Evolutionary conservation across 129 eudicot genomes (phyloP).

Genomic region (Helianthus tuberosus): DNA sequence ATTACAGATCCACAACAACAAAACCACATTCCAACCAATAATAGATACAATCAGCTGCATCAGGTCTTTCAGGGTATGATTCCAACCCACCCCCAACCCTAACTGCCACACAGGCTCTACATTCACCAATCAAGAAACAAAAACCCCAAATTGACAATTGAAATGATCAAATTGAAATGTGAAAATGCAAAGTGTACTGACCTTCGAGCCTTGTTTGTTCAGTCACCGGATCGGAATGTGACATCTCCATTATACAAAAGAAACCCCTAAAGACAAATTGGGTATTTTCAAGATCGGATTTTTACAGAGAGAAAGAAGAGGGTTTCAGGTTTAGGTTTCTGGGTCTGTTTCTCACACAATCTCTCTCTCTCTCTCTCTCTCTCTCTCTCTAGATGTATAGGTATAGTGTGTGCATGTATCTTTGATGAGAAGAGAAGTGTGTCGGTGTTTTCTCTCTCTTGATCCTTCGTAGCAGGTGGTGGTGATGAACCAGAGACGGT

Average conservation of each 20-base stretch:
- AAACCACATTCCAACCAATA: background rate
- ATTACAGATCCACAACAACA: constrained; percentile 18
- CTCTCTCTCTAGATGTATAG: too few relatives aligned
- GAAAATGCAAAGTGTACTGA: constrained; percentile 33
- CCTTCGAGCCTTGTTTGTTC: constrained; percentile 83
- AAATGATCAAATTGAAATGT: constrained; percentile 22
- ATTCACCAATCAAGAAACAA: constrained; percentile 35
- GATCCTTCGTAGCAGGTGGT: too few relatives aligned
- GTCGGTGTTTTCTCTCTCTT: too few relatives aligned
- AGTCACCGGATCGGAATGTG: constrained; percentile 65
- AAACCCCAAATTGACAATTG: constrained; percentile 22
- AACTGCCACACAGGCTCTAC: constrained; percentile 89
- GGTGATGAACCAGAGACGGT: too few relatives aligned
- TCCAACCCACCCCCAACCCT: constrained; percentile 63
- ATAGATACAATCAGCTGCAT: constrained; percentile 75
- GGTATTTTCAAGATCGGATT: constrained; percentile 18
- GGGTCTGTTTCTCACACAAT: background rate
- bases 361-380: background rate
- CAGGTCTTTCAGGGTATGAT: constrained; percentile 80
- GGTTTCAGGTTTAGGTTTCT: constrained; percentile 2
- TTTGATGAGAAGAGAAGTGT: background rate
- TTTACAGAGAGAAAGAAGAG: constrained; percentile 34
- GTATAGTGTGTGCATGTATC: too few relatives aligned
- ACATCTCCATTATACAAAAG: constrained; percentile 48
- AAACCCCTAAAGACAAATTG: constrained; percentile 18